A percentile compares a stretch with the other conserved stretches of the same genome.
phyloP scores from a whole-genome alignment of 2,329 filamentous ascomycete genomes.

The Aspergillus thermomutatus region DNA sequence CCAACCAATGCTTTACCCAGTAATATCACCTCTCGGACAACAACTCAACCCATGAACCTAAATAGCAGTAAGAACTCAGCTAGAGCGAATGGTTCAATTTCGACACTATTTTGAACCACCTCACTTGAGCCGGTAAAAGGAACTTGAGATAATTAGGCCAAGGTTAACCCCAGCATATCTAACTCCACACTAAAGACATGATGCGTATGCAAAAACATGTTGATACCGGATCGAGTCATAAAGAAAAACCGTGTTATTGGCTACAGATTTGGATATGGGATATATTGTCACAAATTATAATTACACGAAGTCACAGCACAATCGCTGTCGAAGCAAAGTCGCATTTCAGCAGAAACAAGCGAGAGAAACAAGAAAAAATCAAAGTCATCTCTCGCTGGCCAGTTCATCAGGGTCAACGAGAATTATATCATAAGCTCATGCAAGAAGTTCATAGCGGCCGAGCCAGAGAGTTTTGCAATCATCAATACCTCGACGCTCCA shows the following conservation, averaged over 20 bases:
- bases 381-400: conserved; percentile 7
- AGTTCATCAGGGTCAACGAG: conserved; percentile 6
- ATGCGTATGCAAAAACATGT: neutral
- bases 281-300: neutral
- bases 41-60: neutral
- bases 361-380: conserved; percentile 18
- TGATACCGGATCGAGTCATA: neutral
- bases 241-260: neutral
- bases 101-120: neutral
- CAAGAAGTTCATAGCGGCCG: neutral
- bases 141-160: neutral
- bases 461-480: neutral
- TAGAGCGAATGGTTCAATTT: neutral
- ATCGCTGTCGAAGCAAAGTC: neutral
- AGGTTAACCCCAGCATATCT: neutral
- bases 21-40: neutral
- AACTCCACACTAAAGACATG: neutral
- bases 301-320: neutral
- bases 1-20: neutral
- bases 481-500: neutral
- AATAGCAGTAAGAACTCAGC: neutral
- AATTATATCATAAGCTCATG: conserved; percentile 11
- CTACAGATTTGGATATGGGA: neutral
- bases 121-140: neutral
- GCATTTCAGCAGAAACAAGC: neutral